Evolutionary conservation across 2,329 filamentous ascomycete species (phyloP).

Genomic region (Fusarium dlaminii): DNA sequence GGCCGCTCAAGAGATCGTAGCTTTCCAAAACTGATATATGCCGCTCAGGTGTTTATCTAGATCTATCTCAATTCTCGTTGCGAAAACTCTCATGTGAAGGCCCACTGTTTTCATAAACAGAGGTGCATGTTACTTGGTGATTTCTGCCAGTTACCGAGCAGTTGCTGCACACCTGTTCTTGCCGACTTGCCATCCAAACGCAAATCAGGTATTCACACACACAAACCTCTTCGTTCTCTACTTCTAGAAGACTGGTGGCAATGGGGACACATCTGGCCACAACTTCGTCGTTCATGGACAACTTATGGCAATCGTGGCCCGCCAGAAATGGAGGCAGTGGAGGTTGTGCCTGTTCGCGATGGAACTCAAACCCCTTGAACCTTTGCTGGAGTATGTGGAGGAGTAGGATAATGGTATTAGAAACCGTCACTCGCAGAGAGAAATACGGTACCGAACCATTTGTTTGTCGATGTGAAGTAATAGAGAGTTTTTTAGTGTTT

Average conservation of each 20-base stretch:
- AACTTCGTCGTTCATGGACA: not conserved
- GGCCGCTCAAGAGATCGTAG: not conserved
- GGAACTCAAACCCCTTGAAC: not conserved
- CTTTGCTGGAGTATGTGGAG: not conserved
- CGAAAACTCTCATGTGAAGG: not conserved
- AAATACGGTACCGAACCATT: not conserved
- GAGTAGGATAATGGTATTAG: not conserved
- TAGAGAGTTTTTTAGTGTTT: not conserved
- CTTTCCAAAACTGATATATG: not conserved
- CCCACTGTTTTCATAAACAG: not conserved
- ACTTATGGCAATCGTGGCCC: fast-evolving
- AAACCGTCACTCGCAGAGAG: not conserved
- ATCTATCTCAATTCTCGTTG: not conserved
- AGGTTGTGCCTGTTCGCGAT: not conserved
- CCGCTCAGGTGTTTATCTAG: not conserved
- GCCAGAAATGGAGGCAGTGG: not conserved
- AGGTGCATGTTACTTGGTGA: not conserved
- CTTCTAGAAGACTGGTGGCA: too few species aligned
- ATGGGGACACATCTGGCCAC: not conserved
- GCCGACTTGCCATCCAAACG: not conserved
- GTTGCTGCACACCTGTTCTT: not conserved
- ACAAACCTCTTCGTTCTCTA: not conserved
- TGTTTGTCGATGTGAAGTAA: not conserved
- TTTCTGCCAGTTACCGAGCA: not conserved
- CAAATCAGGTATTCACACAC: not conserved